phyloP scores from a whole-genome alignment of 306 rosid species.

The Hylodesmum podocarpum region DNA sequence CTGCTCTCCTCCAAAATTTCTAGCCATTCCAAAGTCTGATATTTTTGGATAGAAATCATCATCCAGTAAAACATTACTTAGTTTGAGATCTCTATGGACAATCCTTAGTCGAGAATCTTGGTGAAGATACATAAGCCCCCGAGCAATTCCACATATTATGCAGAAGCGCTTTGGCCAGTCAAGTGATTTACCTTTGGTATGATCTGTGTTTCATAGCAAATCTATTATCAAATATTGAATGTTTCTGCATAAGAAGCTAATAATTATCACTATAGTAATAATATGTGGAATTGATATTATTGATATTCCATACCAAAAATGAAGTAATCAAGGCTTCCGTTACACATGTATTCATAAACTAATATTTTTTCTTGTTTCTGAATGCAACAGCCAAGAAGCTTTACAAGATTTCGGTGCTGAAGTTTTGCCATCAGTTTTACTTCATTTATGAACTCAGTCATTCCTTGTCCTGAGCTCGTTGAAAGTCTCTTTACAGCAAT shows the following conservation, averaged over 20 bases:
- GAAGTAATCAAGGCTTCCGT: slow-evolving; percentile 33
- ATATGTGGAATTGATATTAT: too few relatives aligned
- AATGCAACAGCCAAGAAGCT: slow-evolving; percentile 44
- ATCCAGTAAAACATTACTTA: background rate
- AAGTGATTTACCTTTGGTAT: slow-evolving; percentile 14
- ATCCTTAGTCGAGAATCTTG: slow-evolving; percentile 13
- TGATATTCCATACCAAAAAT: slow-evolving; percentile 28
- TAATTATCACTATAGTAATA: background rate
- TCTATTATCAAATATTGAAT: background rate
- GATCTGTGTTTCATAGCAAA: slow-evolving; percentile 13
- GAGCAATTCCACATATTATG: slow-evolving; percentile 48
- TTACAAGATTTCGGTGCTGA: slow-evolving; percentile 48
- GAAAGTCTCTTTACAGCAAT: slow-evolving; percentile 47
- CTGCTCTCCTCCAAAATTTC: slow-evolving; percentile 48
- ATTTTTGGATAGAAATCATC: slow-evolving; percentile 48
- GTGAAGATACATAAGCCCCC: slow-evolving; percentile 59
- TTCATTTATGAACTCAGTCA: slow-evolving; percentile 32
- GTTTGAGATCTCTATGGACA: background rate
- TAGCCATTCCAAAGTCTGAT: slow-evolving; percentile 65
- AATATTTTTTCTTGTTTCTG: slow-evolving; percentile 29
- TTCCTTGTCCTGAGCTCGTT: slow-evolving; percentile 28
- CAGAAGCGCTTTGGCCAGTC: slow-evolving; percentile 50
- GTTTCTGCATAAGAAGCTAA: too few relatives aligned
- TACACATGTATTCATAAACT: slow-evolving; percentile 24
- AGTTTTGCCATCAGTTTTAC: slow-evolving; percentile 38